phyloP scores from a whole-genome alignment of 768 basidiomycete genomes.

The Hirschioporus abietinus region DNA sequence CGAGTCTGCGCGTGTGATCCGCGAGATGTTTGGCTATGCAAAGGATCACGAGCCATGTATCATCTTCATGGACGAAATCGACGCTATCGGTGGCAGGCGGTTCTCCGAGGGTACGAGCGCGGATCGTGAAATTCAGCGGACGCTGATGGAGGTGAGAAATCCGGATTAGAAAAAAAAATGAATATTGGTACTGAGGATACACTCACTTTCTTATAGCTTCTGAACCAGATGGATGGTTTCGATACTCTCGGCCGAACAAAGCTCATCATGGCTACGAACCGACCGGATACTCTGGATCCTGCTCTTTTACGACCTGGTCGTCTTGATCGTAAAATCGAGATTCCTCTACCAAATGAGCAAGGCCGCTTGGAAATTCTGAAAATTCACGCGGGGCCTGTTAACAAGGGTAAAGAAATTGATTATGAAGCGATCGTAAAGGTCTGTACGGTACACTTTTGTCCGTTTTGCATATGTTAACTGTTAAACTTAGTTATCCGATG shows the following conservation, averaged over 20 bases:
- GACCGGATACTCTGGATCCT: slow-evolving; percentile 96
- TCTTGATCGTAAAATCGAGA: slow-evolving; percentile 95
- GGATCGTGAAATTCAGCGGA: slow-evolving; percentile 97
- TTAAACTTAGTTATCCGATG: slow-evolving; percentile 64
- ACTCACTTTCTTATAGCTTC: slow-evolving; percentile 53
- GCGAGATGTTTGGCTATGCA: slow-evolving; percentile 99
- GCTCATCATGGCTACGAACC: slow-evolving; percentile 99
- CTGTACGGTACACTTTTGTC: background rate
- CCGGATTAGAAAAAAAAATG: background rate
- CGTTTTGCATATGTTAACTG: background rate
- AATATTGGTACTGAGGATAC: background rate
- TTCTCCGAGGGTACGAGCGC: slow-evolving; percentile 96
- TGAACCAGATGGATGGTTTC: slow-evolving; percentile 99
- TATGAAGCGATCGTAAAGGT: slow-evolving; percentile 98
- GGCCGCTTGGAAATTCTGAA: slow-evolving; percentile 95
- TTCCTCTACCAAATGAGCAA: slow-evolving; percentile 96
- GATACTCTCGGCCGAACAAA: slow-evolving; percentile 94
- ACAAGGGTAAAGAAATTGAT: slow-evolving; percentile 93
- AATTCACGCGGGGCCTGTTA: slow-evolving; percentile 91
- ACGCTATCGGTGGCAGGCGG: slow-evolving; percentile 90
- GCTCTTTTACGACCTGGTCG: slow-evolving; percentile 94
- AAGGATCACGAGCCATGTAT: slow-evolving; percentile 97
- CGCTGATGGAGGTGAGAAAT: slow-evolving; percentile 82
- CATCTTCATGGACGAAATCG: slow-evolving; percentile 98
- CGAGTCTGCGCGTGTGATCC: slow-evolving; percentile 90